A percentile compares a stretch with the other conserved stretches of the same genome.
Evolutionary conservation across 192 early-diverging fungal genomes (phyloP).

Genomic region (Backusella morwellensis): DNA sequence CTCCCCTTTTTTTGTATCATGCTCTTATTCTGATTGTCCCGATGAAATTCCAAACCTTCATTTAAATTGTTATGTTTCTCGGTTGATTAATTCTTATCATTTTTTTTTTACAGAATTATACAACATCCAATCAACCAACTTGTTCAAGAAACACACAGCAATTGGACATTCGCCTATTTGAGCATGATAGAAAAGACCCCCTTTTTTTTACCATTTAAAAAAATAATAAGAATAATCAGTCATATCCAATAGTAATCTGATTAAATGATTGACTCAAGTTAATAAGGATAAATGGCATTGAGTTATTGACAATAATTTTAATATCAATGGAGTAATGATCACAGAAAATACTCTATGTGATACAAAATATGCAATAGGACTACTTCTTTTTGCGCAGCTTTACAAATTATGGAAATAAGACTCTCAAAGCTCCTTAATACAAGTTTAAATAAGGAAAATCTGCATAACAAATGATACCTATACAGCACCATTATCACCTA

Average conservation of each 20-base stretch:
- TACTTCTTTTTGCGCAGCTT: background rate
- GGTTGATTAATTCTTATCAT: background rate
- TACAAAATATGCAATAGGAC: background rate
- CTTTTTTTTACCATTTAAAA: background rate
- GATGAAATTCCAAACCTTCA: background rate
- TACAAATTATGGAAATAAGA: background rate
- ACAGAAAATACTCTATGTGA: background rate
- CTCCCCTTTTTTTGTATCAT: too few species aligned
- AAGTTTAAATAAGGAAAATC: background rate
- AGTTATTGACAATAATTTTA: background rate
- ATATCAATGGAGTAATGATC: background rate
- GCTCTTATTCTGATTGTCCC: too few species aligned
- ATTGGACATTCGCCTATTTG: background rate
- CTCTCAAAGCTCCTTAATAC: background rate
- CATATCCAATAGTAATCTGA: background rate
- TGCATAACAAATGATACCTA: background rate
- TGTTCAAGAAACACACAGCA: background rate
- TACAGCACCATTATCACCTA: background rate
- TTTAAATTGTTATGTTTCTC: background rate
- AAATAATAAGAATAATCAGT: background rate
- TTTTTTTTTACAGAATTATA: background rate
- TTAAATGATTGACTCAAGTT: background rate
- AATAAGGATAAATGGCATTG: background rate
- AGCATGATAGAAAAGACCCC: background rate
- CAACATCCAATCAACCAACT: background rate